phyloP scores from a whole-genome alignment of 108 stramenopile species.

The Cyclotella atomus region DNA sequence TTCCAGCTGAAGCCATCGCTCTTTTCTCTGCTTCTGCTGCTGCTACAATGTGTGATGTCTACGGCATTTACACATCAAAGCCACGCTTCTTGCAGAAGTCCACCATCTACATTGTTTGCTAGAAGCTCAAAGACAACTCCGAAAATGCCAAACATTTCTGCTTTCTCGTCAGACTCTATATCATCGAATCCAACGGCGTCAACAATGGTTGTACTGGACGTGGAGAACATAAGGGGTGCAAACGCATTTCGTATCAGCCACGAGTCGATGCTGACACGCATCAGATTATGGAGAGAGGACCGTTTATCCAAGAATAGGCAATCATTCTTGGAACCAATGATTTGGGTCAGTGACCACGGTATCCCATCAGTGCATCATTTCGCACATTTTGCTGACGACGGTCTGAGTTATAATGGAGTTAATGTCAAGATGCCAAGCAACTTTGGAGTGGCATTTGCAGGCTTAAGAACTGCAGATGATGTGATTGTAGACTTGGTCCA shows the following conservation, averaged over 20 bases:
- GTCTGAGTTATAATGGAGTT: background rate
- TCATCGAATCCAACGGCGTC: constrained; percentile 13
- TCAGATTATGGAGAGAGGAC: constrained; percentile 43
- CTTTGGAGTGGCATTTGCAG: constrained; percentile 59
- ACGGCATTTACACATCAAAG: too few relatives aligned
- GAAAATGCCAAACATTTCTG: too few relatives aligned
- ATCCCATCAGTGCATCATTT: constrained; percentile 26
- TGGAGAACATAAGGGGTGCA: constrained; percentile 77
- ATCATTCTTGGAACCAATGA: constrained; percentile 31
- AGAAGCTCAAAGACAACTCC: too few relatives aligned
- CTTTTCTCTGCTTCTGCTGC: too few relatives aligned
- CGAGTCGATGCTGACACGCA: constrained; percentile 37
- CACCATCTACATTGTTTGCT: too few relatives aligned
- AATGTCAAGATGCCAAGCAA: constrained; percentile 33
- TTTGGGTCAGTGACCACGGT: constrained; percentile 46
- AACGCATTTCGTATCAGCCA: constrained; percentile 63
- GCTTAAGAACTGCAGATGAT: constrained; percentile 69
- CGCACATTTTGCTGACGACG: background rate
- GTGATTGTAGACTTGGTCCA: constrained; percentile 62
- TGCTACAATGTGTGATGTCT: too few relatives aligned
- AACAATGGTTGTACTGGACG: constrained; percentile 56
- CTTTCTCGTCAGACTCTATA: too few relatives aligned
- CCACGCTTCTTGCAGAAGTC: too few relatives aligned
- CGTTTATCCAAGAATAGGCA: constrained; percentile 16
- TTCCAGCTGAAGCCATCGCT: too few relatives aligned